phyloP scores from a whole-genome alignment of 2,329 filamentous ascomycete genomes.

The Atkinsonella texensis region DNA sequence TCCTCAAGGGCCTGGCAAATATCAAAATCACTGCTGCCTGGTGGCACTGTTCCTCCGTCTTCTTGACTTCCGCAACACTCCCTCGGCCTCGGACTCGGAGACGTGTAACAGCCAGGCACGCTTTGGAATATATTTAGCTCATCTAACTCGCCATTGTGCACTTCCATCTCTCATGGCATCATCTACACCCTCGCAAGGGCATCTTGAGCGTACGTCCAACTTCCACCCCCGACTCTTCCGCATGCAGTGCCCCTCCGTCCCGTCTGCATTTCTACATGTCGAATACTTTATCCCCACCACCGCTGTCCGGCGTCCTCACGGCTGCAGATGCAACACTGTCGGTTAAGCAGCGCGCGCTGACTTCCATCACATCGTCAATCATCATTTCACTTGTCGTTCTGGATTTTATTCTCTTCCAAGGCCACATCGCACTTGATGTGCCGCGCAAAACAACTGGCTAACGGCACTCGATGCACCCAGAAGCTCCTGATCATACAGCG shows the following conservation, averaged over 20 bases:
- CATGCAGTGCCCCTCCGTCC: conserved; percentile 1
- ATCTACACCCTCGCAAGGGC: conserved; percentile 6
- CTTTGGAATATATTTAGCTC: conserved; percentile 1
- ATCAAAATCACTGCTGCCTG: neutral
- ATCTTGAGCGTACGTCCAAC: conserved; percentile 8
- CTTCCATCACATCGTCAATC: neutral
- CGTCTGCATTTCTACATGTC: neutral
- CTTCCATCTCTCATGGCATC: conserved; percentile 7
- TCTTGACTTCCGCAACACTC: neutral
- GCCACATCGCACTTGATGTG: neutral
- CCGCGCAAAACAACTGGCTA: neutral
- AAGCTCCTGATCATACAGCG: neutral
- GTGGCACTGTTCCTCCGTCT: neutral
- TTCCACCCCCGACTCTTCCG: conserved; percentile 7
- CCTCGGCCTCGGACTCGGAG: neutral
- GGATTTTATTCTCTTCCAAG: neutral
- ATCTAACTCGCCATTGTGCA: neutral
- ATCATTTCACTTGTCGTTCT: neutral
- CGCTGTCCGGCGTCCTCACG: neutral
- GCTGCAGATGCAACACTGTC: conserved; percentile 3
- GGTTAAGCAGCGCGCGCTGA: neutral
- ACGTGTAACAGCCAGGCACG: neutral
- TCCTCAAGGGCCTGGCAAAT: neutral
- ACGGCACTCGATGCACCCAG: neutral
- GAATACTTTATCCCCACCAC: neutral